These are phyloP conservation scores for Sphagnurus paluster DNA, from an alignment of 1,284 basidiomycete genomes.

Conservation along the genomic window DNA sequence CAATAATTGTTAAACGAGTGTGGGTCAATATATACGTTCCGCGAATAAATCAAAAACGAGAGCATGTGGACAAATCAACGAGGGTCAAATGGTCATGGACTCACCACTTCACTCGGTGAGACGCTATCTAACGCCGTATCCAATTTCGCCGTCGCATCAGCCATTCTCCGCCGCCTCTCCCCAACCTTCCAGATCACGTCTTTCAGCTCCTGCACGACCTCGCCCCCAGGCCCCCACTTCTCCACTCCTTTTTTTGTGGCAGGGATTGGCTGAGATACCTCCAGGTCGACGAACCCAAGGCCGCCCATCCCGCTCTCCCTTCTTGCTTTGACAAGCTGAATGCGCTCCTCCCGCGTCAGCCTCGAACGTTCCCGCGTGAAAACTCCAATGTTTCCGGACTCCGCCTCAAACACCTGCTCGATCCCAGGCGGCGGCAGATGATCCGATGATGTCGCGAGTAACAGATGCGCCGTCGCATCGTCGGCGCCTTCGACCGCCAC, in stretches of 20 bases:
- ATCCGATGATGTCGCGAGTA: conserved; percentile 47
- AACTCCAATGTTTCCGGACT: conserved; percentile 39
- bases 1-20: conserved; percentile 16
- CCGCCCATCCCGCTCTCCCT: conserved; percentile 42
- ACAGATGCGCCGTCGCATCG: conserved; percentile 57
- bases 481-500: conserved; percentile 32
- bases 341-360: conserved; percentile 71
- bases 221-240: conserved; percentile 71
- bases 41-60: background rate
- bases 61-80: background rate
- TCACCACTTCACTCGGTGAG: background rate
- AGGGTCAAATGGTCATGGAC: background rate
- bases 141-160: conserved; percentile 4
- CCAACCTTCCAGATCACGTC: conserved; percentile 84
- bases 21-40: conserved; percentile 5
- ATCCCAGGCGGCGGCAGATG: conserved; percentile 62
- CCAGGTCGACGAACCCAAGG: conserved; percentile 18
- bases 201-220: conserved; percentile 80
- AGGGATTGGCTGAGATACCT: too few relatives aligned
- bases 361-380: conserved; percentile 59
- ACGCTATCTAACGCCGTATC: background rate
- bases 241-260: too few relatives aligned
- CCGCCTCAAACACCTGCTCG: conserved; percentile 78
- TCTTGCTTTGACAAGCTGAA: conserved; percentile 53
- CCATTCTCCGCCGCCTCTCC: conserved; percentile 60